These are phyloP conservation scores for Polyporus tsugae DNA, from an alignment of 1,284 basidiomycete genomes.

Conservation along the genomic window DNA sequence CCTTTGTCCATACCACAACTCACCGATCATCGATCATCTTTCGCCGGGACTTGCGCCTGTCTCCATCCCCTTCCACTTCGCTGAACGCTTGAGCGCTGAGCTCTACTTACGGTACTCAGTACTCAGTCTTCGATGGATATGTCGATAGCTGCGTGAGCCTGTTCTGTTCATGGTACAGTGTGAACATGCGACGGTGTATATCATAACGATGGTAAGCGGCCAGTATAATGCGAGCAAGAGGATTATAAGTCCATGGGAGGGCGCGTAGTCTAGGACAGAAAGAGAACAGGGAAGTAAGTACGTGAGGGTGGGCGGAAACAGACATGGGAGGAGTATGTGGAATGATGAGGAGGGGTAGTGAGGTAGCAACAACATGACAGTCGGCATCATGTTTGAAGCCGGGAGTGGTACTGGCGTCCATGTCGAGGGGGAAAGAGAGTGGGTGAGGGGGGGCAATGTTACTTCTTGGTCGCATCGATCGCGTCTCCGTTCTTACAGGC, in stretches of 20 bases:
- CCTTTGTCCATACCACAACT: no score
- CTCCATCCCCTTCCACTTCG: no score
- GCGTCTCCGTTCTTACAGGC: slow-evolving; percentile 94
- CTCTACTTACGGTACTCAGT: no score
- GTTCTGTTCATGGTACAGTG: no score
- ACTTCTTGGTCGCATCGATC: slow-evolving; percentile 79
- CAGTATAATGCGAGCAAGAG: neutral
- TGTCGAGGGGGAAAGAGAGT: neutral
- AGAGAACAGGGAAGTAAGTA: neutral
- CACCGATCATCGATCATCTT: no score
- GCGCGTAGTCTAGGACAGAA: neutral
- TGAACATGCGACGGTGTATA: neutral
- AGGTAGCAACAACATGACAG: neutral
- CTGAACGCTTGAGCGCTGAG: no score
- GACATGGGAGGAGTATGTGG: neutral
- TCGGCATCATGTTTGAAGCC: neutral
- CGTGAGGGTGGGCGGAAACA: neutral
- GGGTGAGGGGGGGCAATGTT: slow-evolving; percentile 18
- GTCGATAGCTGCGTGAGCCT: no score
- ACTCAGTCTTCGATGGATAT: no score
- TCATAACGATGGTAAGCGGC: neutral
- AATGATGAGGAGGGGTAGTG: neutral
- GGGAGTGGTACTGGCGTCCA: neutral
- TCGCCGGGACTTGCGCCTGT: no score
- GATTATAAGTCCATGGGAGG: neutral